phyloP scores from a whole-genome alignment of 2,329 filamentous ascomycete species.

The Sphaerulina populicola region DNA sequence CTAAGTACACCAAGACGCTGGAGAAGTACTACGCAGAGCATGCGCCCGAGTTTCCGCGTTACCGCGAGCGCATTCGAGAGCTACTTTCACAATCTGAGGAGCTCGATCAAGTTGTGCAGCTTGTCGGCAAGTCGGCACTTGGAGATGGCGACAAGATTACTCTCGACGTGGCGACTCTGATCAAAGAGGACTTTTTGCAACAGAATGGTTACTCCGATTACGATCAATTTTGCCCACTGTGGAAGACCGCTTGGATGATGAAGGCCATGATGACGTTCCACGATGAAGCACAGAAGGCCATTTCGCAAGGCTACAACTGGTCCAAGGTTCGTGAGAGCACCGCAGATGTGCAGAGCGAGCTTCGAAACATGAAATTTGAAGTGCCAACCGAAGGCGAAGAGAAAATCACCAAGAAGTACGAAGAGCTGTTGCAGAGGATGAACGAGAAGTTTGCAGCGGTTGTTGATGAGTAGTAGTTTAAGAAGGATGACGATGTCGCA shows the following conservation, averaged over 20 bases:
- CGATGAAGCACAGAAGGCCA: conserved; percentile 92
- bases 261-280: conserved; percentile 98
- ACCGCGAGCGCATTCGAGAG: conserved; percentile 88
- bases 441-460: conserved; percentile 96
- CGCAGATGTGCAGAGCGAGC: conserved; percentile 69
- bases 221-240: conserved; percentile 97
- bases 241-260: conserved; percentile 99
- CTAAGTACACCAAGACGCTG: conserved; percentile 83
- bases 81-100: conserved; percentile 92
- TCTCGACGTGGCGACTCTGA: conserved; percentile 75
- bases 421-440: conserved; percentile 83
- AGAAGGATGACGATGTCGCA: neutral
- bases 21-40: conserved; percentile 94
- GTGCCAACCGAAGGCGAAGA: conserved; percentile 78
- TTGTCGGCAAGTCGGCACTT: conserved; percentile 93
- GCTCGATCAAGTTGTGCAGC: conserved; percentile 94
- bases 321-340: conserved; percentile 87
- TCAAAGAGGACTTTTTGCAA: conserved; percentile 98
- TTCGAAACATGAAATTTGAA: conserved; percentile 96
- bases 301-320: conserved; percentile 87
- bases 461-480: conserved; percentile 69
- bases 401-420: conserved; percentile 81
- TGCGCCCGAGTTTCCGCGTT: conserved; percentile 84
- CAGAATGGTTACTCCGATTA: conserved; percentile 99
- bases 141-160: conserved; percentile 98